Evolutionary conservation across 805 yeast genomes (phyloP), one percentile per base, ranked within the genome.

Genomic region (Kluyveromyces nonfermentans): DNA sequence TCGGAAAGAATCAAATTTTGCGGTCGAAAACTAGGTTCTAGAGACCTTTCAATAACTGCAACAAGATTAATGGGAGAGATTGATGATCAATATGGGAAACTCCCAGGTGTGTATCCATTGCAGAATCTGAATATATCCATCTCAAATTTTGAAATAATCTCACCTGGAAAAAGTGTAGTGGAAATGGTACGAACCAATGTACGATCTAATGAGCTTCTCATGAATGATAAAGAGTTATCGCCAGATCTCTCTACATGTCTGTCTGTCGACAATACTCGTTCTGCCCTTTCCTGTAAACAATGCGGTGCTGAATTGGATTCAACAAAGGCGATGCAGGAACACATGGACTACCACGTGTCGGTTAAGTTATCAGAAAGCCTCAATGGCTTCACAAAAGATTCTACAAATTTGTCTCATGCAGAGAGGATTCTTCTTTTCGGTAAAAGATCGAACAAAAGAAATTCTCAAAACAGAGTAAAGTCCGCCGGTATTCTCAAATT

Each of bases 301-400:
- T 62, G 66, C 40, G 41, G 49, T 5, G 5, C 45, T 3, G 30
- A n/a, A 3, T 56, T 62, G 34, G 48, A 41, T 0, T 35, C 37
- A 31, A 45, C 43, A 7, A 47, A 46, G 20, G 52, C 46, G 2
- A 52, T 52, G 30, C 49, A 50, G 30, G 83, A 78, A 46, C 84
- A 78, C 53, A 62, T 63, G 35, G 84, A 78, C 54, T 77, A 59
- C 47, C 83, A 78, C 50, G 54, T 67, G 35, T 83, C 83, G 0
- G 44, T 70, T 39, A 72, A 71, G 17, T 58, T 78, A 6, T 74
- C 78, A 1, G 67, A 68, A 43, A 64, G 59, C 35, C 45, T 72
- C 25, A 73, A 73, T 50, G 69, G 70, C 6, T 52, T 50, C 1
- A 52, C 44, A 2, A 54, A 55, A 30, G 46, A 53, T 33, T 59